Evolutionary conservation across 2,329 filamentous ascomycete species (phyloP), one percentile per base, ranked within the genome.

Genomic region (Ceratocystis ficicola): DNA sequence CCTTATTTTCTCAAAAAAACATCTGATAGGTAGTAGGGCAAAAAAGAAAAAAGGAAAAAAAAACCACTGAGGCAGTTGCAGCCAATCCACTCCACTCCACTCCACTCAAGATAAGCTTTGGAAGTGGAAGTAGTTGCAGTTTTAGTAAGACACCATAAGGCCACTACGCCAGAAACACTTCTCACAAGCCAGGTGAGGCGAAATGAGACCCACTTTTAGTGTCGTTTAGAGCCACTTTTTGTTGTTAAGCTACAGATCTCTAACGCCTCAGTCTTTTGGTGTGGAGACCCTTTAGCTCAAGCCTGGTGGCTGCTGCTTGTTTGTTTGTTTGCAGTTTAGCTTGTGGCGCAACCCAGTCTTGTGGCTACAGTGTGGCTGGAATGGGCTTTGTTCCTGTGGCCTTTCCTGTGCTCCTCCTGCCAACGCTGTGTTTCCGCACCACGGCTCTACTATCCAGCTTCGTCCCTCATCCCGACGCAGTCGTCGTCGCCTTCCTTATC

Each of bases 181-280:
- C 25, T 59, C 55, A 36, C 30, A 36, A 36, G 8, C 28, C 55
- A 59, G 20, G 28, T 10, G 55, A 59, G 55, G 28, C 55, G 55
- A 59, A 59, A 59, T 59, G 1, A 59, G 55, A 0, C 17, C 55
- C 55, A 59, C 55, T 59, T 59, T 59, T 59, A 10, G 28, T 59
- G 30, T 59, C 30, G 55, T 59, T 36, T 59, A 59, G 55, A 30
- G 30, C 30, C 55, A 36, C 17, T 36, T 59, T 32, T 59, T n/a
- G 8, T n/a, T 59, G 55, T 59, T 59, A 32, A 32, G 28, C 55
- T 59, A 22, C 15, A 20, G 55, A 25, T 36, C 22, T 59, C 28
- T 59, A 41, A 41, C 36, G 15, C 52, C 52, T 32, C 46, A 50
- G 17, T 32, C 32, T 59, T 59, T 55, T 55, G n/a, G 7, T 12